Evolutionary conservation across 495 filamentous ascomycete species (phyloP).

Genomic region (Arthonia radiata): DNA sequence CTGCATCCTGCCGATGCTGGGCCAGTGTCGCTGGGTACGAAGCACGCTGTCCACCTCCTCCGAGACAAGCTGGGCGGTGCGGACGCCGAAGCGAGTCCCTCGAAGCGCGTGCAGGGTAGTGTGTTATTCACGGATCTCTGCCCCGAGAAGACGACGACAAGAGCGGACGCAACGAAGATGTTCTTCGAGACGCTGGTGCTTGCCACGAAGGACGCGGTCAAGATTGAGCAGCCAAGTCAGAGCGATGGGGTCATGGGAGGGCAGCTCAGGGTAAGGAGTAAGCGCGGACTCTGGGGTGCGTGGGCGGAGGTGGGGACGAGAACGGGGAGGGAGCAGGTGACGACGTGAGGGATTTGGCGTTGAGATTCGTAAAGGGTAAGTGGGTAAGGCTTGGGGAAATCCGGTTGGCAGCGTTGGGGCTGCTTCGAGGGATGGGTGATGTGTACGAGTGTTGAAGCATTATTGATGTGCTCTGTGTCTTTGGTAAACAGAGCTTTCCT

Average conservation of each 20-base stretch:
- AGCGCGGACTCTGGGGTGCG: conserved; percentile 77
- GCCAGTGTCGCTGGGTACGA: conserved; percentile 67
- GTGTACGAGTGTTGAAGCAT: no score
- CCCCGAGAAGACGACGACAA: conserved; percentile 50
- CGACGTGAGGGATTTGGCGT: no score
- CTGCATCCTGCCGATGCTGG: conserved; percentile 59
- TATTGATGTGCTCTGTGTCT: no score
- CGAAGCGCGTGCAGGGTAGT: conserved; percentile 45
- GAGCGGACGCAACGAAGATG: conserved; percentile 91
- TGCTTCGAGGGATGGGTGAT: no score
- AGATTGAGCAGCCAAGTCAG: conserved; percentile 78
- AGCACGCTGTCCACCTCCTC: conserved; percentile 85
- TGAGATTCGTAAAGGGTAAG: no score
- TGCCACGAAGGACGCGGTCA: conserved; percentile 92
- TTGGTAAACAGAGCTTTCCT: no score
- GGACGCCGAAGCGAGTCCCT: conserved; percentile 25
- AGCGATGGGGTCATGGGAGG: conserved; percentile 34
- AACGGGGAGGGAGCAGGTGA: no score
- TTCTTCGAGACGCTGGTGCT: conserved; percentile 92
- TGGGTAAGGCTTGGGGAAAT: no score
- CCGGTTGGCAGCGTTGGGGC: no score
- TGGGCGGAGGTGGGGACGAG: no score
- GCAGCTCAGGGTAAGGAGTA: conserved; percentile 55
- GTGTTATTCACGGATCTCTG: conserved; percentile 83
- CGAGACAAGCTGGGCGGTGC: conserved; percentile 58